Evolutionary conservation across 208 protist species (phyloP).

Genomic region (Zelonia costaricensis): DNA sequence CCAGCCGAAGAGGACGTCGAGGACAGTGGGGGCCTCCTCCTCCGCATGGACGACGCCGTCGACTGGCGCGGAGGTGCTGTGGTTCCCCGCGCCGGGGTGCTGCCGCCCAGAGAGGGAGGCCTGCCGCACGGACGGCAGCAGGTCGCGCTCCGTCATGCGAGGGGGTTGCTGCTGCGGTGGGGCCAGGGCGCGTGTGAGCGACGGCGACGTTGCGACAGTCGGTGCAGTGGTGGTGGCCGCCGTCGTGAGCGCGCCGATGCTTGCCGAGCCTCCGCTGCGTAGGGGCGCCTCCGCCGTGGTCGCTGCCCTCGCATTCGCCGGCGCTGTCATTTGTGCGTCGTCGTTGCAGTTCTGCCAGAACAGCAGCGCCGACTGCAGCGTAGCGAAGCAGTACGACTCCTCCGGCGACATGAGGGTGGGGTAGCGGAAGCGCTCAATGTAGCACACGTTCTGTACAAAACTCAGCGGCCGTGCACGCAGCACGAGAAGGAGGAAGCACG

Average conservation of each 20-base stretch:
- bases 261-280: neutral
- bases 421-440: constrained; percentile 64
- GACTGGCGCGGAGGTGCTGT: neutral
- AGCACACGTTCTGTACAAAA: constrained; percentile 73
- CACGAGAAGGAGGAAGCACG: constrained; percentile 81
- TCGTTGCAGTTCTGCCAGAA: constrained; percentile 70
- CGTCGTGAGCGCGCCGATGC: neutral
- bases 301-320: neutral
- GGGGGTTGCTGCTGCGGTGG: constrained; percentile 2
- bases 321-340: constrained; percentile 21
- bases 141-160: constrained; percentile 33
- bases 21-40: constrained; percentile 22
- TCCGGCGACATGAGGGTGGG: constrained; percentile 38
- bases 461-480: constrained; percentile 64
- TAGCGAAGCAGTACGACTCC: constrained; percentile 81
- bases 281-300: neutral
- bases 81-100: neutral
- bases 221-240: neutral
- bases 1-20: constrained; percentile 39
- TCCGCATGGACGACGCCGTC: too few relatives aligned
- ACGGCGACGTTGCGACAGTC: too few relatives aligned
- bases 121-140: constrained; percentile 54
- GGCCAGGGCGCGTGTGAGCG: neutral
- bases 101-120: constrained; percentile 17
- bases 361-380: constrained; percentile 48